These are phyloP conservation scores for Pseudonitzschia delicatissima DNA, from an alignment of 108 stramenopile genomes.

Conservation along the genomic window DNA sequence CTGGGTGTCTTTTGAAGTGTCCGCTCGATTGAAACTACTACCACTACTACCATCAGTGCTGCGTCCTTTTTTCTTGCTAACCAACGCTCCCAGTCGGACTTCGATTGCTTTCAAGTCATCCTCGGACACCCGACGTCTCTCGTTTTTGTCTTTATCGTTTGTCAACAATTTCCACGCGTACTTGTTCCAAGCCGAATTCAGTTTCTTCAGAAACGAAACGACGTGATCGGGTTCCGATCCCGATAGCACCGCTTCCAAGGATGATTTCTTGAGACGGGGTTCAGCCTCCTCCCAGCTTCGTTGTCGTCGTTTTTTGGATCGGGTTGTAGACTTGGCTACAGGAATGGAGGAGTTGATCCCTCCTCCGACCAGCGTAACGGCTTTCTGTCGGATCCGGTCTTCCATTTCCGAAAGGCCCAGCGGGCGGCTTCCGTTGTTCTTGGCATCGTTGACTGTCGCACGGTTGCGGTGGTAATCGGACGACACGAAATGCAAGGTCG, in stretches of 20 bases:
- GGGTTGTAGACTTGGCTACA: not conserved
- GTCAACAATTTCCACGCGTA: slow-evolving; percentile 9
- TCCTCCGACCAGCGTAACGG: slow-evolving; percentile 33
- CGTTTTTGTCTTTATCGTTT: not conserved
- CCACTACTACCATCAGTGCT: not conserved
- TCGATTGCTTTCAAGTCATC: not conserved
- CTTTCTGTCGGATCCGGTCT: slow-evolving; percentile 28
- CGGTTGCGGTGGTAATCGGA: slow-evolving; percentile 31
- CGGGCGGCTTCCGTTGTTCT: slow-evolving; percentile 36
- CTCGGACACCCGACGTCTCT: not conserved
- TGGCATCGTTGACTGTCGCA: slow-evolving; percentile 21
- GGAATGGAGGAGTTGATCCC: slow-evolving; percentile 23
- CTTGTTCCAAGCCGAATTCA: slow-evolving; percentile 31
- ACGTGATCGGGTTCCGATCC: not conserved
- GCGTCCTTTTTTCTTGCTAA: not conserved
- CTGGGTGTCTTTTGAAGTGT: not conserved
- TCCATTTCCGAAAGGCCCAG: slow-evolving; percentile 26
- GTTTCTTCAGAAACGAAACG: slow-evolving; percentile 3
- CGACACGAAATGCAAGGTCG: slow-evolving; percentile 26
- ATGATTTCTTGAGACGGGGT: not conserved
- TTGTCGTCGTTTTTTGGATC: slow-evolving; percentile 3
- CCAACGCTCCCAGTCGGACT: not conserved
- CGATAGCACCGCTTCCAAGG: not conserved
- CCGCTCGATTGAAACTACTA: not conserved
- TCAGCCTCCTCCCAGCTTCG: slow-evolving; percentile 19